Evolutionary conservation across 2,329 filamentous ascomycete species (phyloP).

Genomic region (Beauveria pseudobassiana): DNA sequence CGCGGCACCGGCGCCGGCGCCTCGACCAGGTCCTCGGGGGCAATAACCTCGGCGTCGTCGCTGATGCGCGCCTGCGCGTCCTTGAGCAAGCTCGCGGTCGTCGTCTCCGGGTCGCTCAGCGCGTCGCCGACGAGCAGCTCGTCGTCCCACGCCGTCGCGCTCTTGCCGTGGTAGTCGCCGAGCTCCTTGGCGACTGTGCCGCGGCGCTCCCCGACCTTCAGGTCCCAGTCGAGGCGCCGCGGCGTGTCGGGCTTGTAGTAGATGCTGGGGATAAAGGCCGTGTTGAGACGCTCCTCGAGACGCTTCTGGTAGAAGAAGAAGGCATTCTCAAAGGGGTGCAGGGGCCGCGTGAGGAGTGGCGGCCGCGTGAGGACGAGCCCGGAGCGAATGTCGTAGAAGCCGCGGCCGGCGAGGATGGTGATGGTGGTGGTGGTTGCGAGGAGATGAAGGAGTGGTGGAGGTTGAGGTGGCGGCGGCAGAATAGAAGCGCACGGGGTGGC

Average conservation of each 20-base stretch:
- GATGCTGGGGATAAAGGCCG: conserved; percentile 84
- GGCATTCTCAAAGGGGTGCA: conserved; percentile 82
- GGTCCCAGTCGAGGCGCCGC: conserved; percentile 79
- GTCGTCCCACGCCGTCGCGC: conserved; percentile 76
- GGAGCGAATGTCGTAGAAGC: conserved; percentile 43
- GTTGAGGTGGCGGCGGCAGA: conserved; percentile 22
- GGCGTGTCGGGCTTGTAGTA: conserved; percentile 92
- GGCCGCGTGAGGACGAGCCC: conserved; percentile 83
- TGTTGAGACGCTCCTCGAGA: conserved; percentile 81
- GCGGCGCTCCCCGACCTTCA: conserved; percentile 68
- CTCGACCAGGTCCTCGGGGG: conserved; percentile 51
- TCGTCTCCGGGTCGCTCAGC: conserved; percentile 54
- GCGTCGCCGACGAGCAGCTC: conserved; percentile 71
- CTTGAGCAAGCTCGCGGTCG: conserved; percentile 62
- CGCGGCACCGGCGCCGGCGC: conserved; percentile 65
- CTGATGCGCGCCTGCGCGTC: conserved; percentile 63
- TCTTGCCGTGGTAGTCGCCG: conserved; percentile 70
- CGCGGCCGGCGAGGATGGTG: conserved; percentile 5
- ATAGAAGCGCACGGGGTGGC: conserved; percentile 26
- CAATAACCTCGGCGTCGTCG: conserved; percentile 52
- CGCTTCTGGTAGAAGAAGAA: conserved; percentile 97
- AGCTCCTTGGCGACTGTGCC: conserved; percentile 76
- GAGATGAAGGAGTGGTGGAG: conserved; percentile 8
- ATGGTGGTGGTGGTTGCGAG: conserved; percentile 9
- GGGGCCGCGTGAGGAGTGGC: conserved; percentile 75